Conservation (phyloP, 345 rosid genomes). For the Limnanthes douglasii region DNA sequence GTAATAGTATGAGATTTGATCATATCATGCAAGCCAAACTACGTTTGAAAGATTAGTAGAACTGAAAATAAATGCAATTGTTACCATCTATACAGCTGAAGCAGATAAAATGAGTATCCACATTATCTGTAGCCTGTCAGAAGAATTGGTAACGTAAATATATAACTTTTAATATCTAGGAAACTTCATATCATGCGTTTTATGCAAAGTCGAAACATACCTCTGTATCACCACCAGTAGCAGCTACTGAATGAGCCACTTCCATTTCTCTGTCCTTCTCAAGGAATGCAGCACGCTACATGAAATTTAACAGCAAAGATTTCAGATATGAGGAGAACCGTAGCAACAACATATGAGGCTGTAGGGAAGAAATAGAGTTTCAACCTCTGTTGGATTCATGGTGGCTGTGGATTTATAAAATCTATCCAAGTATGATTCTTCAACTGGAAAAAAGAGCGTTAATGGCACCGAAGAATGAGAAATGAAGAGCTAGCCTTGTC, state of each 20-base stretch:
- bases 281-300: slow-evolving; percentile 64
- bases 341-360: not conserved
- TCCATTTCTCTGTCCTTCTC: slow-evolving; percentile 77
- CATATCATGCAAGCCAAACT: no score
- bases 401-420: slow-evolving; percentile 57
- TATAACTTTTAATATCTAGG: no score
- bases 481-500: not conserved
- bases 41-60: not conserved
- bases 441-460: slow-evolving; percentile 27
- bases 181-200: not conserved
- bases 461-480: slow-evolving; percentile 1
- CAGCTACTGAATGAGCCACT: slow-evolving; percentile 85
- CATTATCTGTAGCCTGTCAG: slow-evolving; percentile 55
- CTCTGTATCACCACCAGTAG: slow-evolving; percentile 70
- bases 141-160: not conserved
- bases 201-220: slow-evolving; percentile 10
- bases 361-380: not conserved
- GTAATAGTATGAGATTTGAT: no score
- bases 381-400: slow-evolving; percentile 70
- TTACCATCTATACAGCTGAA: slow-evolving; percentile 75
- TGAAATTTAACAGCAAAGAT: not conserved
- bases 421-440: slow-evolving; percentile 68
- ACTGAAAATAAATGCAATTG: not conserved
- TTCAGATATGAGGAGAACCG: slow-evolving; percentile 1
- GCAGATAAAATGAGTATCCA: slow-evolving; percentile 72